Base-by-base conservation (phyloP, 805 yeast species). In the Candida sithepensis region DNA sequence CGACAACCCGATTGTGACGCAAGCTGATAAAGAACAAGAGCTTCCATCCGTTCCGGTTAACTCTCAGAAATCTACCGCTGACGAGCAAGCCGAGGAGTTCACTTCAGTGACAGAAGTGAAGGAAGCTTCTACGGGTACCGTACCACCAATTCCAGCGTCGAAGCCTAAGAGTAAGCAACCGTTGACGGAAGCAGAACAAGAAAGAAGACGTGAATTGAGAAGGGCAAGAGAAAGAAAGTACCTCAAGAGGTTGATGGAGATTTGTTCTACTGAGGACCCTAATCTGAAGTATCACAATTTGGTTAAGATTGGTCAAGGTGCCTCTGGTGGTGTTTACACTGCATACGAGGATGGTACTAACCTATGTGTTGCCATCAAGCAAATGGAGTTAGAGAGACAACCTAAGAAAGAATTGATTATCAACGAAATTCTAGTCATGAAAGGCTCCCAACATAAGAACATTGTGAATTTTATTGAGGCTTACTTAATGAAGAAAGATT, bases 391-490 rank as follows among this genome's bases (percentile, higher is more conserved):
- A 46, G 95, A 88, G 56, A 85, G 85, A 58, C 99, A 94, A 67
- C 98, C 98, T 8, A 88, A 91, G 72, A 92, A 92, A 66, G 98
- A 94, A 61, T 73, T 92, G 41, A 94, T 94, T 58, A 88, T 94
- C 48, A 92, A 91, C 67, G 99, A 94, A 65, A 94, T 94, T 51
- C 70, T 90, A 57, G 99, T 95, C 43, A 94, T 94, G 98, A 88
- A 85, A 63, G 96, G 90, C 22, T 80, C 90, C 45, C 82, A 79
- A 58, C 99, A 94, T 65, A 81, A 81, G 43, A 94, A 94, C 63
- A 94, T 94, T 67, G 99, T 94, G 49, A 94, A 94, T 66, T 94
- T 88, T 64, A 81, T 92, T 51, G 96, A 92, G 61, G 82, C 96
- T 0, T 94, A 83, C 64, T 64, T 87, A 45, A 69, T 87, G 47